Conservation (phyloP, 495 filamentous ascomycete genomes). For the Hypoxylon intermedium region DNA sequence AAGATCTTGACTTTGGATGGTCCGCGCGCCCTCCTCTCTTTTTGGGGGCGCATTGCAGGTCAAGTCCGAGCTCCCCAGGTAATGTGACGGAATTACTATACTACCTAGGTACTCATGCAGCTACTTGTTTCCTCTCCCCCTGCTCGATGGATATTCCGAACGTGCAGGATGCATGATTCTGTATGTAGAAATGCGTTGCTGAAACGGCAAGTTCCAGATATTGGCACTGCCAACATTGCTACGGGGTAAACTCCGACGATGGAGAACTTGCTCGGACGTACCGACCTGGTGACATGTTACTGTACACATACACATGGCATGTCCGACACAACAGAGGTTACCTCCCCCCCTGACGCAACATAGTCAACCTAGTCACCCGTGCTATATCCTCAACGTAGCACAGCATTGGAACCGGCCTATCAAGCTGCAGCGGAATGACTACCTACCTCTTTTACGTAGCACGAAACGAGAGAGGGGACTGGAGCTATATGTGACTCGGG, state of each 20-base stretch:
- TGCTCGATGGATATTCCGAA: slow-evolving; percentile 13
- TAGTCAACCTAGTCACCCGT: neutral
- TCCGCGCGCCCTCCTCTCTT: slow-evolving; percentile 11
- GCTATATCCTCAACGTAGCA: slow-evolving; percentile 6
- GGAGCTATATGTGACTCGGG: slow-evolving; percentile 9
- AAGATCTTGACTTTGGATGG: slow-evolving; percentile 25
- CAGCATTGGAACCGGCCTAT: slow-evolving; percentile 7
- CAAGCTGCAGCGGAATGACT: neutral
- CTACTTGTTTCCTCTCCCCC: neutral
- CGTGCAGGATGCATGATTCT: slow-evolving; percentile 21
- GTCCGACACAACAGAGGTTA: neutral
- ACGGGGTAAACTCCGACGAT: slow-evolving; percentile 4
- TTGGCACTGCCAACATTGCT: too few relatives aligned
- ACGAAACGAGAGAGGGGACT: neutral
- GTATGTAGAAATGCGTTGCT: slow-evolving; percentile 7
- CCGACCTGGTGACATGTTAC: slow-evolving; percentile 1
- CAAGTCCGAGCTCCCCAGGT: slow-evolving; percentile 19
- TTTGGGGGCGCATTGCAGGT: slow-evolving; percentile 7
- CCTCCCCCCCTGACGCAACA: slow-evolving; percentile 9
- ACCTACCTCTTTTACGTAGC: neutral
- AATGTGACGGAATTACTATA: slow-evolving; percentile 14
- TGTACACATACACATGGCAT: neutral
- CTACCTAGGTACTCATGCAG: slow-evolving; percentile 4
- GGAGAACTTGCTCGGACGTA: slow-evolving; percentile 13
- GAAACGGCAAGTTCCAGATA: neutral